These are phyloP conservation scores for Magnolia kwangsiensis DNA, from an alignment of 164 flowering plant genomes.

Conservation along the genomic window DNA sequence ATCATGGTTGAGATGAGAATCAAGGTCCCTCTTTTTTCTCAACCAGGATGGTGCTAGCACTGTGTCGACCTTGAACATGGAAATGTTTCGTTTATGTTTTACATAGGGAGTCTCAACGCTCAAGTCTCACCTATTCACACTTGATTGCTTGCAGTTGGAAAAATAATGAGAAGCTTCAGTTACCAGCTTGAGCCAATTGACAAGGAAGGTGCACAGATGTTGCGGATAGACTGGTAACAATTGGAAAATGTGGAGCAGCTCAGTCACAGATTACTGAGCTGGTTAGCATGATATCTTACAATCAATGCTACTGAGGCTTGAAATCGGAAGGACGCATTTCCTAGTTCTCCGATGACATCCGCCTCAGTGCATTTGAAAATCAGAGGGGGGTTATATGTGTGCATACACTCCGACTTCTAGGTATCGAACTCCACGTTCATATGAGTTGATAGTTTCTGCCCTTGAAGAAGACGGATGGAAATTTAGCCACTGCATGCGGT, in stretches of 20 bases:
- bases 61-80: not conserved
- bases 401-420: not conserved
- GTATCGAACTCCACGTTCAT: not conserved
- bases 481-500: not conserved
- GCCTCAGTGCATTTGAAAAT: not conserved
- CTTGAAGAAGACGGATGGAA: not conserved
- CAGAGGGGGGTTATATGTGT: not conserved
- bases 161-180: slow-evolving; percentile 56
- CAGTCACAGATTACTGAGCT: not conserved
- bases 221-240: not conserved
- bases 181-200: slow-evolving; percentile 50
- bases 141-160: slow-evolving; percentile 58
- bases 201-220: not conserved
- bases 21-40: not conserved
- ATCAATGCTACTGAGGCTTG: not conserved
- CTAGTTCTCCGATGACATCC: not conserved
- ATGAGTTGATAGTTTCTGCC: not conserved
- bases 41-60: not conserved
- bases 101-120: not conserved
- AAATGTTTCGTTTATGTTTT: not conserved
- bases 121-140: not conserved
- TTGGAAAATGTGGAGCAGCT: not conserved
- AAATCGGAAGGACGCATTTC: not conserved
- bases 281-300: not conserved
- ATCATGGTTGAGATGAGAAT: not conserved